A percentile compares a stretch with the other conserved stretches of the same genome.
These are phyloP conservation scores for Cucumis variabilis DNA, from an alignment of 331 rosid genomes.

Conservation along the genomic window DNA sequence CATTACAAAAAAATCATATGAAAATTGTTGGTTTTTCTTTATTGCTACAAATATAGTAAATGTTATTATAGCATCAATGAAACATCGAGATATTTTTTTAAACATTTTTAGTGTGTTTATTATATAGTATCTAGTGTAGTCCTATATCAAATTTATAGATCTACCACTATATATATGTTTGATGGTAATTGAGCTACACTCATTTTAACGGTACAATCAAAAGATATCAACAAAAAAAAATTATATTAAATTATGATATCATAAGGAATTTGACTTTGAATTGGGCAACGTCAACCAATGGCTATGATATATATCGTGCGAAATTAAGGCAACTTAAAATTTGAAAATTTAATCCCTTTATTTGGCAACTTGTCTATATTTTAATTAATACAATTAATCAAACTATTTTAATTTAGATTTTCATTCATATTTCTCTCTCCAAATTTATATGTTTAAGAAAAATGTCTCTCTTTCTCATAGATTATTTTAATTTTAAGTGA, in stretches of 20 bases:
- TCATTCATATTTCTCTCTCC: neutral
- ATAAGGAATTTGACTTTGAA: conserved; percentile 13
- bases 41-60: too few relatives aligned
- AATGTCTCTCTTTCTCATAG: neutral
- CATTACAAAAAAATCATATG: too few relatives aligned
- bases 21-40: too few relatives aligned
- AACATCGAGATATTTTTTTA: too few relatives aligned
- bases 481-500: neutral
- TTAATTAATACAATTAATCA: neutral
- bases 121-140: too few relatives aligned
- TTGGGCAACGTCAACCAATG: neutral
- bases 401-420: neutral
- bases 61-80: too few relatives aligned
- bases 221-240: too few relatives aligned
- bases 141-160: too few relatives aligned
- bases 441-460: neutral
- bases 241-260: neutral
- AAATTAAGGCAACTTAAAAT: neutral
- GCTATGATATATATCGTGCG: conserved; percentile 13
- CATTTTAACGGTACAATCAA: too few relatives aligned
- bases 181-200: too few relatives aligned
- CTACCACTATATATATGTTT: too few relatives aligned
- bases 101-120: too few relatives aligned
- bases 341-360: neutral
- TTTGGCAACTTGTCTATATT: neutral